Conservation (phyloP, 768 basidiomycete species). For the Pleurotus salmoneostramineus region DNA sequence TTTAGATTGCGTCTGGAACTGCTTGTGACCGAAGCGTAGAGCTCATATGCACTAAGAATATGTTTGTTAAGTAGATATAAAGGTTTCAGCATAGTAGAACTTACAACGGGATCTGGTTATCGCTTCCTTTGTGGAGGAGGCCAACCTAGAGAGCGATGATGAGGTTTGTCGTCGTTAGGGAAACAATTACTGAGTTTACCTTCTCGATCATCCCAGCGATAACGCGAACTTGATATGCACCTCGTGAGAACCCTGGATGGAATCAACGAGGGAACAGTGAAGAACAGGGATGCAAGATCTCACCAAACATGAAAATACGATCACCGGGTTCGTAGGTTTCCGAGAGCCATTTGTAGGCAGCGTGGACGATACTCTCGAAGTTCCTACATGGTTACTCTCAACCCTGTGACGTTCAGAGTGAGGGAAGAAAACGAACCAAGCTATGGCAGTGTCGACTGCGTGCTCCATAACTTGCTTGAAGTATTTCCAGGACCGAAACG, state of each 20-base stretch:
- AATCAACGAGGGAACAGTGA: not conserved
- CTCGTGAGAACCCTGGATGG: constrained; percentile 40
- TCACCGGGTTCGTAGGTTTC: constrained; percentile 32
- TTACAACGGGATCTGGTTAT: constrained; percentile 36
- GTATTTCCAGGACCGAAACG: no score
- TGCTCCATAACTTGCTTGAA: no score
- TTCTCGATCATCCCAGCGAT: constrained; percentile 40
- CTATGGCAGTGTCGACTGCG: constrained; percentile 28
- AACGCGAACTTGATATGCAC: constrained; percentile 41
- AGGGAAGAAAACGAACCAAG: not conserved
- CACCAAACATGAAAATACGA: constrained; percentile 38
- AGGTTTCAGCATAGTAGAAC: not conserved
- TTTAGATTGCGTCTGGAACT: no score
- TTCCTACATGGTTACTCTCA: constrained; percentile 19
- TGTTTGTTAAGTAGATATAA: not conserved
- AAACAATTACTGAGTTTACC: constrained; percentile 14
- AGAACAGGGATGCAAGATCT: not conserved
- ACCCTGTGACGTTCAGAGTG: no score
- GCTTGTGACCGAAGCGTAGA: constrained; percentile 16
- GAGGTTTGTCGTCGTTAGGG: not conserved
- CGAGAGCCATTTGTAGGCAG: constrained; percentile 39
- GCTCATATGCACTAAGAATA: constrained; percentile 28
- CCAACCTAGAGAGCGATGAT: constrained; percentile 28
- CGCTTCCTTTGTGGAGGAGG: constrained; percentile 33
- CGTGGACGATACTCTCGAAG: constrained; percentile 27